phyloP scores from a whole-genome alignment of 441 rosid genomes.

The Populus hybrid region DNA sequence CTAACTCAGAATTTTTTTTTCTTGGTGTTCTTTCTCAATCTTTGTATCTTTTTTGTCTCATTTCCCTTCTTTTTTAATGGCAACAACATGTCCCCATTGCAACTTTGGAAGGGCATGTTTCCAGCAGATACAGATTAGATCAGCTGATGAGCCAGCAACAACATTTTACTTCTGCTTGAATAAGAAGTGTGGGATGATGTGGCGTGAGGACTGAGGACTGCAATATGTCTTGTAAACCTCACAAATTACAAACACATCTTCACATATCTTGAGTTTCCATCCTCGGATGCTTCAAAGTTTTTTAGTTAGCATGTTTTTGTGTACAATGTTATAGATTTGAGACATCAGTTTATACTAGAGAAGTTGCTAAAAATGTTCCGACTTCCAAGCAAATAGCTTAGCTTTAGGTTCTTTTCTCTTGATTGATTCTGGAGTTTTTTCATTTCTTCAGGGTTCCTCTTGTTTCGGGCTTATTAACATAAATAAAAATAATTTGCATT shows the following conservation, averaged over 20 bases:
- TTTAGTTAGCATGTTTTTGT: neutral
- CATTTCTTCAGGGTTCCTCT: too few relatives aligned
- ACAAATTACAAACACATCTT: neutral
- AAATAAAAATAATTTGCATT: neutral
- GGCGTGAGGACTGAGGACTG: constrained; percentile 44
- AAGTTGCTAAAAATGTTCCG: neutral
- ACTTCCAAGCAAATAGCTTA: too few relatives aligned
- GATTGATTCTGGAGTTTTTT: too few relatives aligned
- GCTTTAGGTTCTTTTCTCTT: too few relatives aligned
- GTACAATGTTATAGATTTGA: neutral
- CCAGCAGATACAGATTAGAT: constrained; percentile 59
- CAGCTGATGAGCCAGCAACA: constrained; percentile 71
- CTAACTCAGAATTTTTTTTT: too few relatives aligned
- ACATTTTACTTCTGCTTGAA: constrained; percentile 62
- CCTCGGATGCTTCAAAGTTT: neutral
- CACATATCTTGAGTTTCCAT: neutral
- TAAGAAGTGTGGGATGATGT: constrained; percentile 35
- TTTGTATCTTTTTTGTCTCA: too few relatives aligned
- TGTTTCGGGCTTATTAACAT: too few relatives aligned
- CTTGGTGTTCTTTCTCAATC: too few relatives aligned
- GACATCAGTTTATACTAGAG: neutral
- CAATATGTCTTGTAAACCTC: neutral
- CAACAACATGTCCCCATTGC: constrained; percentile 61
- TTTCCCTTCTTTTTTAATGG: neutral
- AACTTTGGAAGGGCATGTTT: constrained; percentile 49